A percentile compares a stretch with the other conserved stretches of the same genome.
Conservation (phyloP, 2,329 filamentous ascomycete species). For the Lithohypha guttulata region DNA sequence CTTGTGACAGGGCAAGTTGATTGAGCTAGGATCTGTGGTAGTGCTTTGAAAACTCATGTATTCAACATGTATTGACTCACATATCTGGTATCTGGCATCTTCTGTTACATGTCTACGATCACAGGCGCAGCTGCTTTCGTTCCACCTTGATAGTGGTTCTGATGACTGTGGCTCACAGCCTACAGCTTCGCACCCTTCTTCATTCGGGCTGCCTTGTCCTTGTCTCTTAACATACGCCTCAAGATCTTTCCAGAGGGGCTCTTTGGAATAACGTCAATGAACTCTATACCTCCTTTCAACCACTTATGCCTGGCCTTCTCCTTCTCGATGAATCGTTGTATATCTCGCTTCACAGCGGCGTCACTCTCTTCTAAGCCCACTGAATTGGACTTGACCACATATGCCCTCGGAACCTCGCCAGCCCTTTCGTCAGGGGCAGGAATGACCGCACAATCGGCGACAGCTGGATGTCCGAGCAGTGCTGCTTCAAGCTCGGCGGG, state of each 20-base stretch:
- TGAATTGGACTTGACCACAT: constrained; percentile 48
- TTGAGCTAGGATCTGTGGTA: too few species aligned
- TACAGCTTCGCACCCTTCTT: constrained; percentile 57
- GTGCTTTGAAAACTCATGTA: too few species aligned
- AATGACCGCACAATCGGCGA: constrained; percentile 72
- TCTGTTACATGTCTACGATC: too few species aligned
- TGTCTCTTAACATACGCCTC: constrained; percentile 56
- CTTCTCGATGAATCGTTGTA: constrained; percentile 48
- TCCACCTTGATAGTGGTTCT: neutral
- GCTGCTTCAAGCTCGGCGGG: constrained; percentile 75
- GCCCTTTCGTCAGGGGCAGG: constrained; percentile 54
- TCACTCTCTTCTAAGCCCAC: constrained; percentile 44
- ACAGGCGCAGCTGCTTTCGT: too few species aligned
- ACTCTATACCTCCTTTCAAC: constrained; percentile 50
- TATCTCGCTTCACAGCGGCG: constrained; percentile 38
- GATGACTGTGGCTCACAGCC: neutral
- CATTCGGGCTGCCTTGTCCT: constrained; percentile 58
- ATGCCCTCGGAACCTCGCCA: constrained; percentile 54
- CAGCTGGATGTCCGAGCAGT: constrained; percentile 60
- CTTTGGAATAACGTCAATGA: constrained; percentile 49
- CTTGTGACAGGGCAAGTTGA: too few species aligned
- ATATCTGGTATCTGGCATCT: too few species aligned
- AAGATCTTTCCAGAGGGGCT: constrained; percentile 54
- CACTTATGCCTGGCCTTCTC: constrained; percentile 54
- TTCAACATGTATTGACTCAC: too few species aligned